These are phyloP conservation scores for Boletus vermiculosoides DNA, from an alignment of 768 basidiomycete genomes.

Conservation along the genomic window DNA sequence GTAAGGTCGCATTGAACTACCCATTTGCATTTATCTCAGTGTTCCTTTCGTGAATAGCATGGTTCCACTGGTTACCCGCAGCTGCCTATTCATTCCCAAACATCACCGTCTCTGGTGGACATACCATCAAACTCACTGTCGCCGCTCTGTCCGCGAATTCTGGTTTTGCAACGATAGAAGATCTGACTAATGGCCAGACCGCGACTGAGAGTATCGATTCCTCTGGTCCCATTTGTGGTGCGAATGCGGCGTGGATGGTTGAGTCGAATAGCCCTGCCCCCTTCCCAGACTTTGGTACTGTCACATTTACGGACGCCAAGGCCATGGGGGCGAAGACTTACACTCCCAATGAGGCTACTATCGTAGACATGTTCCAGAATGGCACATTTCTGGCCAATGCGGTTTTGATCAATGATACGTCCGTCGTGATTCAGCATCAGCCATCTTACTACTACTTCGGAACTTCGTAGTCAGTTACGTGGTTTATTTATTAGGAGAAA, in stretches of 20 bases:
- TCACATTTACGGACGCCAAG: background rate
- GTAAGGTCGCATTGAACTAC: too few relatives aligned
- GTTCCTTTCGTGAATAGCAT: too few relatives aligned
- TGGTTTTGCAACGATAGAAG: background rate
- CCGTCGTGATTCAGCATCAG: background rate
- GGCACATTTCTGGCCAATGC: background rate
- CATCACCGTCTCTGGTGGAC: conserved; percentile 4
- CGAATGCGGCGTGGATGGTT: conserved; percentile 11
- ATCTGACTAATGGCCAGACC: background rate
- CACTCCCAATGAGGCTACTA: background rate
- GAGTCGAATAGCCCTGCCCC: accelerated
- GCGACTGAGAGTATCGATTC: background rate
- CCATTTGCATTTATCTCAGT: too few relatives aligned
- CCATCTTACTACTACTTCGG: too few relatives aligned
- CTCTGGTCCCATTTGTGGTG: background rate
- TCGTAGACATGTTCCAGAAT: background rate
- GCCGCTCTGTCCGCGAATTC: background rate
- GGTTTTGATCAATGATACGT: background rate
- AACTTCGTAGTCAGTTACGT: background rate
- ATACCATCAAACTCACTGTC: conserved; percentile 4
- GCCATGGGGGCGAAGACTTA: background rate
- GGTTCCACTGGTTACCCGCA: too few relatives aligned
- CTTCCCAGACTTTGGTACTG: conserved; percentile 1
- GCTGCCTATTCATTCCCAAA: too few relatives aligned
- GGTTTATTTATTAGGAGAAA: background rate